phyloP scores from a whole-genome alignment of 306 rosid genomes.

The Quercus berberidifolia region DNA sequence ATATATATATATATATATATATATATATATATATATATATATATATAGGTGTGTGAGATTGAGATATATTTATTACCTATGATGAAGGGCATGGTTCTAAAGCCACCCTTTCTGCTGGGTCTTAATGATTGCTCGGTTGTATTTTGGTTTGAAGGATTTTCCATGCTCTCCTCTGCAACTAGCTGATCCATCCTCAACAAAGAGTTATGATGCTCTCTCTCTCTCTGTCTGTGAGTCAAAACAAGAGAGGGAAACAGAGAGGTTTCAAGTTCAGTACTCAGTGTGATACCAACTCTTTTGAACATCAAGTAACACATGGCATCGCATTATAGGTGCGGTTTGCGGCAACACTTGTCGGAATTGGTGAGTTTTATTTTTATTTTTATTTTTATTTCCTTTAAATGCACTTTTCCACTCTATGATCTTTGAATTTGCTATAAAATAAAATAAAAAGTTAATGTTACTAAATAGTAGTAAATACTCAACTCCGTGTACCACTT shows the following conservation, averaged over 20 bases:
- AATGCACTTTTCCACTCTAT: too few species aligned
- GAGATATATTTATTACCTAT: slow-evolving; percentile 28
- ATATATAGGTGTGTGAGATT: neutral
- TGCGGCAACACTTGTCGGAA: too few species aligned
- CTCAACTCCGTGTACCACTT: too few species aligned
- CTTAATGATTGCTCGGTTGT: neutral
- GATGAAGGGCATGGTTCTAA: slow-evolving; percentile 54
- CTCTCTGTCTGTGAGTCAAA: neutral
- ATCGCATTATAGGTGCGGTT: too few species aligned
- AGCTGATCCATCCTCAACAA: neutral
- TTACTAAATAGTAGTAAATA: too few species aligned
- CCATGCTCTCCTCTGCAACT: neutral
- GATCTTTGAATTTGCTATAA: too few species aligned
- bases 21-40: neutral
- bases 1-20: neutral
- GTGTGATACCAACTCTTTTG: too few species aligned
- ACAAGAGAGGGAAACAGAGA: neutral
- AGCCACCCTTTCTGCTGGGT: slow-evolving; percentile 39
- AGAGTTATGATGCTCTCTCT: neutral
- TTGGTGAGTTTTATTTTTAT: too few species aligned
- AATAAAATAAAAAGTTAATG: too few species aligned
- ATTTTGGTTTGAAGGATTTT: neutral
- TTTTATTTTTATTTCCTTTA: too few species aligned
- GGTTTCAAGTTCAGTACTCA: neutral
- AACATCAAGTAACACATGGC: too few species aligned